Evolutionary conservation across 768 basidiomycete species (phyloP), one percentile per base, ranked within the genome.

Genomic region (Chlorophyllum brunneum): DNA sequence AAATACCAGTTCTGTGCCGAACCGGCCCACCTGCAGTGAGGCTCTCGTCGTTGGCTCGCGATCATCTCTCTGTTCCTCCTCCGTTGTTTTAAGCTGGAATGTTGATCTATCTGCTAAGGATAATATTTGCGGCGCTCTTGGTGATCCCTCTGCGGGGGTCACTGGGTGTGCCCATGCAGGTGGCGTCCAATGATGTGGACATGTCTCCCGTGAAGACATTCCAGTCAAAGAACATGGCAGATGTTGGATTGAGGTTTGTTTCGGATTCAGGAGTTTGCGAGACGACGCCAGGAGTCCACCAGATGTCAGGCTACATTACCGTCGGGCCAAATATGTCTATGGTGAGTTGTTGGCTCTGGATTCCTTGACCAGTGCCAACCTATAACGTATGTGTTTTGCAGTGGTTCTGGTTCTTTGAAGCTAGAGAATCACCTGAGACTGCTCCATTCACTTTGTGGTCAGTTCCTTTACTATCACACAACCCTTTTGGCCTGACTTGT

Each of bases 381-480:
- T n/a, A 11, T 40, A 20, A 45, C 10, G 26, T 11, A 10, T n/a
- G 29, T 15, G 13, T 34, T 13, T 9, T 36, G n/a, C 31, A 51
- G 48, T 45, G 82, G 78, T 86, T 84, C 68, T 85, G 82, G 81
- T 85, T 80, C 68, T 86, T 86, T 57, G 82, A 70, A 15, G 74
- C 83, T 0, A 77, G 83, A n/a, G 76, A 80, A 29, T 79, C 80
- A 58, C 74, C 82, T 0, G 74, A 74, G 18, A 81, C 73, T 0
- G 83, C 83, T 0, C 83, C 83, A 13, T 70, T 86, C 22, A 70
- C 78, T 16, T 68, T 85, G 7, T 85, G 83, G 85, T 79, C 83
- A 15, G 29, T 22, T 8, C 31, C 31, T 33, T 5, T 40, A 20
- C 20, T n/a, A 11, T 22, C 38, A 20, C 5, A 20, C 18, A 8